Base-by-base conservation (phyloP, 441 rosid genomes). In the Corymbia calophylla region DNA sequence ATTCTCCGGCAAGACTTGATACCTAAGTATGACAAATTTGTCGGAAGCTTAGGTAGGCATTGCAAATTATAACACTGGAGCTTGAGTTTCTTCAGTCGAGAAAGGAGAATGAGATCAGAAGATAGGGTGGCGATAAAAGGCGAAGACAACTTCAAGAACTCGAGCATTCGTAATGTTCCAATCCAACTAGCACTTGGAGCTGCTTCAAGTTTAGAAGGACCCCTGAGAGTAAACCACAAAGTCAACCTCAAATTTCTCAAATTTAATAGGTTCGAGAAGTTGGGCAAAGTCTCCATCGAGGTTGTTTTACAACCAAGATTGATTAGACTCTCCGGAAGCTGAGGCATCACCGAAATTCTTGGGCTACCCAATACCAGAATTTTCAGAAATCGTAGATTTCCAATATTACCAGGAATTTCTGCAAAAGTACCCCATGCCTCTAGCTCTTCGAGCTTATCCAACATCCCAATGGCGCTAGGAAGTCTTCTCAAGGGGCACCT, bases 141-240 rank as follows among this genome's bases (percentile, higher is more conserved):
- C 14, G 10, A n/a, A 15, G 5, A 31, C 73, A 64, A n/a, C 10
- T 64, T 7, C 21, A 64, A 64, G 39, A 6, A 15, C 73, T n/a
- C 73, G 3, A 64, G 73, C 73, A n/a, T 64, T 0, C 5, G 11
- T n/a, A 64, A 4, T n/a, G 1, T 64, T n/a, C 39, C 73, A n/a
- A 64, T 64, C 73, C 73, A 64, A 5, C 11, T 1, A 3, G 18
- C 35, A 64, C 35, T 64, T n/a, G 39, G 21, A n/a, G 73, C 21
- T 64, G 0, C 70, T 64, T 64, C 70, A 3, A 14, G 35, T n/a
- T 1, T 15, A 64, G 0, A 14, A 29, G 32, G 17, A 62, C 17
- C 17, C 68, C 1, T 0, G 2, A 3, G 17, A 12, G 5, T 62
- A 62, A 3, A 0, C 70, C 10, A 3, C 35, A n/a, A 64, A 14